phyloP scores from a whole-genome alignment of 768 basidiomycete species.

The Mycena epipterygia region DNA sequence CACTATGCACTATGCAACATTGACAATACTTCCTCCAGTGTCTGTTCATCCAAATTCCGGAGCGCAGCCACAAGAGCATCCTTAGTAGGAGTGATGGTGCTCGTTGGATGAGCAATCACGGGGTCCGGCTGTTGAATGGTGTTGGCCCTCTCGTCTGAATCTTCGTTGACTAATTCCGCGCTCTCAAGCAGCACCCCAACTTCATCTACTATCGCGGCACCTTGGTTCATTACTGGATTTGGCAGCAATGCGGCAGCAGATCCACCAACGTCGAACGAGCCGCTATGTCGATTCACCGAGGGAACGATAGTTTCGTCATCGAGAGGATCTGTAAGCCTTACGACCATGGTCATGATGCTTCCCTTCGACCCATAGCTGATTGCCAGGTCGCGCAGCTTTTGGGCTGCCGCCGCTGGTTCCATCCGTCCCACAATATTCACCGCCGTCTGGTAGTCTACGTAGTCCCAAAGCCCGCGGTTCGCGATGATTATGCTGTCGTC shows the following conservation, averaged over 20 bases:
- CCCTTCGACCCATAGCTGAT: slow-evolving; percentile 96
- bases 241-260: no score
- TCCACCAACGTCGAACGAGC: no score
- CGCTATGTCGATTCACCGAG: no score
- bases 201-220: no score
- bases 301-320: no score
- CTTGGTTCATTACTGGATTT: no score
- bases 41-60: slow-evolving; percentile 60
- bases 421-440: slow-evolving; percentile 89
- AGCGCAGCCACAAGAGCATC: slow-evolving; percentile 52
- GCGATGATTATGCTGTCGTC: slow-evolving; percentile 98
- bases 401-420: slow-evolving; percentile 85
- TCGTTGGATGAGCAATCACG: no score
- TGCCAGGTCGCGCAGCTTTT: slow-evolving; percentile 96
- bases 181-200: no score
- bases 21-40: slow-evolving; percentile 58
- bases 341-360: slow-evolving; percentile 98
- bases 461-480: slow-evolving; percentile 94
- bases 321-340: slow-evolving; percentile 86
- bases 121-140: no score
- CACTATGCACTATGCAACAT: slow-evolving; percentile 45
- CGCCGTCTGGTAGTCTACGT: slow-evolving; percentile 93
- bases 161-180: no score
- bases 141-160: no score
- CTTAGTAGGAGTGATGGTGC: no score